Conservation (phyloP, 306 rosid species). For the Herpetospermum pedunculosum region DNA sequence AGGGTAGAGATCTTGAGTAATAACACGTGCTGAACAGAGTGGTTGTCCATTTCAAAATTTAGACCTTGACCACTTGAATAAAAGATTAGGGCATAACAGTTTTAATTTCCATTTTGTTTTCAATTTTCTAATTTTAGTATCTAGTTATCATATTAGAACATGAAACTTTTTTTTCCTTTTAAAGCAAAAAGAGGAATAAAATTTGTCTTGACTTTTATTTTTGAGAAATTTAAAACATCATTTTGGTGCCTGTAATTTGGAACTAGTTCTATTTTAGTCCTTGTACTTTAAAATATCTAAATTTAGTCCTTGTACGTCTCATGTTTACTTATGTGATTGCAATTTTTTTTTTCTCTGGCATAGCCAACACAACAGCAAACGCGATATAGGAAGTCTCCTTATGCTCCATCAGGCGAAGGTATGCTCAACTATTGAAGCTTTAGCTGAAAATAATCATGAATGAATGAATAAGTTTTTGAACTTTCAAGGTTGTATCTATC, state of each 20-base stretch:
- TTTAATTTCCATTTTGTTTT: neutral
- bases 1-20: neutral
- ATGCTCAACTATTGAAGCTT: neutral
- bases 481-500: neutral
- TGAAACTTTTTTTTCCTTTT: neutral
- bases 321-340: neutral
- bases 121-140: neutral
- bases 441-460: neutral
- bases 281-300: too few relatives aligned
- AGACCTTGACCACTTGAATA: neutral
- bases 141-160: neutral
- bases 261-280: too few relatives aligned
- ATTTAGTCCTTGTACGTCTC: too few relatives aligned
- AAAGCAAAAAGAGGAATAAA: neutral
- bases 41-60: neutral
- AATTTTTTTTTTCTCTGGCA: neutral
- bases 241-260: too few relatives aligned
- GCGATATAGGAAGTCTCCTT: constrained; percentile 83
- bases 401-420: constrained; percentile 88
- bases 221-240: neutral
- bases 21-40: neutral
- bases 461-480: neutral
- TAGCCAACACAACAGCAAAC: constrained; percentile 97
- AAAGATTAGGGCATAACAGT: neutral
- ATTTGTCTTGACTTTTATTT: neutral